These are phyloP conservation scores for Coriaria nepalensis DNA, from an alignment of 306 rosid genomes.

Conservation along the genomic window DNA sequence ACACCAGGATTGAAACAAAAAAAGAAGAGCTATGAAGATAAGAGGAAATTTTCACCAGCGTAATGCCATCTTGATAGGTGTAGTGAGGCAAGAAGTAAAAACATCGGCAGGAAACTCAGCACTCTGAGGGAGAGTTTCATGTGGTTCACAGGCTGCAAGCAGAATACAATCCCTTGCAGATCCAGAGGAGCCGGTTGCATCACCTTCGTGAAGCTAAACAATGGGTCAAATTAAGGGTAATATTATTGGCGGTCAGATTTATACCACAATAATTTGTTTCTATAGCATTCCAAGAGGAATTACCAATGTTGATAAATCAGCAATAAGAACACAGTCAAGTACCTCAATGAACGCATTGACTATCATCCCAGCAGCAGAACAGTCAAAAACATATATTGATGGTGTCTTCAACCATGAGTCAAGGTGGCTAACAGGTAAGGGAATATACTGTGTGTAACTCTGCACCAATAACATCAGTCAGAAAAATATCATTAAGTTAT, in stretches of 20 bases:
- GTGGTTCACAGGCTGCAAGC: slow-evolving; percentile 97
- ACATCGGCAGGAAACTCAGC: slow-evolving; percentile 97
- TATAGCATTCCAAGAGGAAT: slow-evolving; percentile 1
- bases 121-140: slow-evolving; percentile 96
- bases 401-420: slow-evolving; percentile 99
- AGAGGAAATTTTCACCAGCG: slow-evolving; percentile 61
- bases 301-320: slow-evolving; percentile 10
- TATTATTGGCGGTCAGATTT: slow-evolving; percentile 9
- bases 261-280: background rate
- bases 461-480: slow-evolving; percentile 25
- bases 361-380: slow-evolving; percentile 93
- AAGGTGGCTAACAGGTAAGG: slow-evolving; percentile 76
- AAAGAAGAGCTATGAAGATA: slow-evolving; percentile 7
- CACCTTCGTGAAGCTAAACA: slow-evolving; percentile 70
- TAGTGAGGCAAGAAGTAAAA: slow-evolving; percentile 95
- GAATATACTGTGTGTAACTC: slow-evolving; percentile 98
- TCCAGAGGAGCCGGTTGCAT: slow-evolving; percentile 57
- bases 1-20: background rate
- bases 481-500: slow-evolving; percentile 3
- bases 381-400: slow-evolving; percentile 92
- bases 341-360: slow-evolving; percentile 81
- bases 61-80: slow-evolving; percentile 96
- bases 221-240: slow-evolving; percentile 10
- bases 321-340: slow-evolving; percentile 4
- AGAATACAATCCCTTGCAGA: slow-evolving; percentile 84